A percentile compares a stretch with the other conserved stretches of the same genome.
phyloP scores from a whole-genome alignment of 805 yeast genomes.

The Saccharomycopsis lassenensis region DNA sequence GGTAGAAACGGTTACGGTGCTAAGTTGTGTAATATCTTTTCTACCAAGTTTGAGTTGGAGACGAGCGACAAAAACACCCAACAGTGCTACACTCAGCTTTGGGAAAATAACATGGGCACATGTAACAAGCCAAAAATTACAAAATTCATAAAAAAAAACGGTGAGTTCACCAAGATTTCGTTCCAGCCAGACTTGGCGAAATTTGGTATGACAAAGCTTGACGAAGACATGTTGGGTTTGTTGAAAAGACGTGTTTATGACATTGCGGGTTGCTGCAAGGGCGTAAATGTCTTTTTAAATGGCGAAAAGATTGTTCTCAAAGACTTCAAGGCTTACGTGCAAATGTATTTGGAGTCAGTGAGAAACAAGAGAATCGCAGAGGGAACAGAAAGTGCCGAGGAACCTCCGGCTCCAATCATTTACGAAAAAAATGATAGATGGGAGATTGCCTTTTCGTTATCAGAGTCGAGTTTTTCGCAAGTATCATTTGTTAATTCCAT shows the following conservation, averaged over 20 bases:
- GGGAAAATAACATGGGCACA: conserved; percentile 79
- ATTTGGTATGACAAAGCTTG: conserved; percentile 77
- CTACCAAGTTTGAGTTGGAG: conserved; percentile 75
- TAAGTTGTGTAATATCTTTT: conserved; percentile 90
- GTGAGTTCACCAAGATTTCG: conserved; percentile 77
- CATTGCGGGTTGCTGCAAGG: conserved; percentile 85
- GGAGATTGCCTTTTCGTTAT: conserved; percentile 93
- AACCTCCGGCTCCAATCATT: conserved; percentile 48
- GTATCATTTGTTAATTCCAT: conserved; percentile 95
- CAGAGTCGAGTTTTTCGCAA: conserved; percentile 84
- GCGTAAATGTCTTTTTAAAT: conserved; percentile 67
- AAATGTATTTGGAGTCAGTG: conserved; percentile 71
- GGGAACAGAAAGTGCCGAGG: conserved; percentile 7
- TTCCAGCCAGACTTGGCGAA: conserved; percentile 80
- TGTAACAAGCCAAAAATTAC: conserved; percentile 69
- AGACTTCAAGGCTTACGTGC: conserved; percentile 80
- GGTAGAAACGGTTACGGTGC: conserved; percentile 99
- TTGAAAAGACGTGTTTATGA: conserved; percentile 91
- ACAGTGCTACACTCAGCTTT: conserved; percentile 63
- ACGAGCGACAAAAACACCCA: conserved; percentile 69
- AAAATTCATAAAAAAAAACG: conserved; percentile 37
- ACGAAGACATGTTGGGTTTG: conserved; percentile 73
- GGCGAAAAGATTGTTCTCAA: conserved; percentile 58
- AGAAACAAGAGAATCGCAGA: conserved; percentile 18
- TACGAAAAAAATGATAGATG: conserved; percentile 82